Base-by-base conservation (phyloP, 2,329 filamentous ascomycete genomes). In the Ophiostoma piceae region DNA sequence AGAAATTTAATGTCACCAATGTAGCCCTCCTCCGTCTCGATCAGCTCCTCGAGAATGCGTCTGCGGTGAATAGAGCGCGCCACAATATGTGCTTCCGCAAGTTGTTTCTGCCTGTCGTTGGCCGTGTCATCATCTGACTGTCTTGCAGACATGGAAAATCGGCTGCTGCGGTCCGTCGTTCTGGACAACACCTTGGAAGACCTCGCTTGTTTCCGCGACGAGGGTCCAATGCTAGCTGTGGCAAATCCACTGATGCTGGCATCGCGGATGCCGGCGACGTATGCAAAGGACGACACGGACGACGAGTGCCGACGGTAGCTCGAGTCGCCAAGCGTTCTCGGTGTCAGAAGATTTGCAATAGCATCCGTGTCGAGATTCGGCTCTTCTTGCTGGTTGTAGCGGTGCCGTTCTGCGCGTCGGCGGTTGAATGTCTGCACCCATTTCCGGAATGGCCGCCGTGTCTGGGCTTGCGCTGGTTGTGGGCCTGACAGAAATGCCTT, bases 21-120 rank as follows among this genome's bases (percentile, higher is more conserved):
- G 77, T 98, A 98, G 75, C 90, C 88, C 77, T 95, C 91, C 78
- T 98, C 95, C 0, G 94, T 96, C 70, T 81, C 85, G 72, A 97
- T 87, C 67, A 98, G 82, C 79, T 98, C 95, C 76, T 95, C 91
- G 47, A 98, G 80, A 54, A 96, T 88, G 72, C 89, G 88, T 16
- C 92, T 87, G 72, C 95, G 87, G 75, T 93, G 90, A 26, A 91
- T 79, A 1, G 92, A 87, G 68, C 94, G 87, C 73, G 88, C 85
- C 60, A 86, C 85, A n/a, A 90, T 88, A 39, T 84, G 88, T 71
- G 89, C 85, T 74, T 97, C 92, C 12, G 88, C 73, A 11, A 79
- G 75, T 5, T 77, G 74, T n/a, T 77, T 74, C 22, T 77, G 76
- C 62, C 81, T 83, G 68, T 65, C 62, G 35, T 65, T 65, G 32